A percentile compares a stretch with the other conserved stretches of the same genome.
These are phyloP conservation scores for Micractinium sp. DNA, from an alignment of 139 green algal species.

Conservation along the genomic window DNA sequence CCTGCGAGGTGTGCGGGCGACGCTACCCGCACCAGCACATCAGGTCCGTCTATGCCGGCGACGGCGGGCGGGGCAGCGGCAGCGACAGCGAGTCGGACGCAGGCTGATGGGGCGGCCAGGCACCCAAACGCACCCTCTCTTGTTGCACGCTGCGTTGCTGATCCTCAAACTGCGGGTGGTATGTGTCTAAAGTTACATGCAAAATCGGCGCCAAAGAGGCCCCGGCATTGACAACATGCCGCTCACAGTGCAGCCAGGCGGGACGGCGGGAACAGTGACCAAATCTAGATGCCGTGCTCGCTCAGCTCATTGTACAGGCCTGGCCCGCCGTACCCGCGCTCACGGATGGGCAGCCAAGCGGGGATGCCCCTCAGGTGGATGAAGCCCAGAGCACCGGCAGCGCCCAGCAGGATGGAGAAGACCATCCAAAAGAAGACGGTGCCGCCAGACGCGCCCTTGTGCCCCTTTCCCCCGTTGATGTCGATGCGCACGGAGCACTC, in stretches of 20 bases:
- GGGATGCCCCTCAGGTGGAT: constrained; percentile 31
- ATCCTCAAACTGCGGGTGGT: too few species aligned
- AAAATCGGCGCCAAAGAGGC: too few species aligned
- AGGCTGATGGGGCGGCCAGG: too few species aligned
- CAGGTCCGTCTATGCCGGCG: not conserved
- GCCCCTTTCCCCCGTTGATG: not conserved
- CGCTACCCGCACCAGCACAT: constrained; percentile 51
- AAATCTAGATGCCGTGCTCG: constrained; percentile 21
- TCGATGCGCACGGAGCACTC: constrained; percentile 24
- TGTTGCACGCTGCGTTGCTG: too few species aligned
- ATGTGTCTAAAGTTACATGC: too few species aligned
- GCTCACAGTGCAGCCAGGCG: too few species aligned
- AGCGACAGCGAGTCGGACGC: not conserved
- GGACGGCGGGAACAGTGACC: too few species aligned
- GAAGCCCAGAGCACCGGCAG: not conserved
- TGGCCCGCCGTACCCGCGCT: not conserved
- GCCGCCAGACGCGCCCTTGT: not conserved
- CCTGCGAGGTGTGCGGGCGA: constrained; percentile 45
- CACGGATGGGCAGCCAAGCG: constrained; percentile 40
- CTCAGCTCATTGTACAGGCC: constrained; percentile 25
- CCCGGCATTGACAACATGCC: too few species aligned
- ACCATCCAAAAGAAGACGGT: constrained; percentile 17
- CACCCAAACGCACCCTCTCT: too few species aligned
- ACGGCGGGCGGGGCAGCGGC: not conserved
- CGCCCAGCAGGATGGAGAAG: not conserved